Percentiles rank a stretch among this genome's conserved stretches.
These are phyloP conservation scores for Cicer cuneatum DNA, from an alignment of 306 rosid genomes.

Conservation along the genomic window DNA sequence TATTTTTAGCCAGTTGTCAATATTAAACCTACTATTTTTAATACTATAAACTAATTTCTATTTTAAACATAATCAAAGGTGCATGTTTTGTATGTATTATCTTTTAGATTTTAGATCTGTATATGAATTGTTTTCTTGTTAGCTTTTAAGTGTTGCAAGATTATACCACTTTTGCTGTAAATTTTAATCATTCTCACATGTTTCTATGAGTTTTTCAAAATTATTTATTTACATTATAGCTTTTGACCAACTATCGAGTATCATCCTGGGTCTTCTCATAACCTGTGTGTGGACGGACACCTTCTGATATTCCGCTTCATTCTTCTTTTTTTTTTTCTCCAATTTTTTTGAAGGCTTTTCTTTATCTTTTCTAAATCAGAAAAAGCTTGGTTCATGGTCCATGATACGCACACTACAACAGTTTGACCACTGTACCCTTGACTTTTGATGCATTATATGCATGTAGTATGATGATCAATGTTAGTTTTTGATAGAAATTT, in stretches of 20 bases:
- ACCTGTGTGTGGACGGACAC: background rate
- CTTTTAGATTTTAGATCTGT: slow-evolving; percentile 17
- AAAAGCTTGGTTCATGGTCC: slow-evolving; percentile 5
- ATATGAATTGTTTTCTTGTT: slow-evolving; percentile 10
- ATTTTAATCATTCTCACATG: slow-evolving; percentile 16
- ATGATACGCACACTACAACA: background rate
- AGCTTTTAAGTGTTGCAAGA: slow-evolving; percentile 31
- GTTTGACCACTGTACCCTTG: background rate
- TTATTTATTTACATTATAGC: slow-evolving; percentile 3
- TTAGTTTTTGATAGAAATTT: slow-evolving; percentile 14
- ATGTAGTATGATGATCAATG: slow-evolving; percentile 19
- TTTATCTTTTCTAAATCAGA: slow-evolving; percentile 3
- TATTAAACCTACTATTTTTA: background rate
- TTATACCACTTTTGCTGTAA: slow-evolving; percentile 15
- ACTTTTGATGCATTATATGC: slow-evolving; percentile 16
- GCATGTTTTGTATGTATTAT: slow-evolving; percentile 2
- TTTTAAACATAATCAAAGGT: slow-evolving; percentile 22
- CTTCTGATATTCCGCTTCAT: background rate
- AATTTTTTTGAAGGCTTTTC: too few relatives aligned
- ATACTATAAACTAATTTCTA: background rate
- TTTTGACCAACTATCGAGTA: background rate
- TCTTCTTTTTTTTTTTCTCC: background rate
- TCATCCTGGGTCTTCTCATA: background rate
- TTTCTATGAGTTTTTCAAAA: background rate
- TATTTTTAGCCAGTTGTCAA: background rate